Percentiles rank a stretch among this genome's conserved stretches.
phyloP scores from a whole-genome alignment of 768 basidiomycete species.

The Leccinum olivaceopallidum region DNA sequence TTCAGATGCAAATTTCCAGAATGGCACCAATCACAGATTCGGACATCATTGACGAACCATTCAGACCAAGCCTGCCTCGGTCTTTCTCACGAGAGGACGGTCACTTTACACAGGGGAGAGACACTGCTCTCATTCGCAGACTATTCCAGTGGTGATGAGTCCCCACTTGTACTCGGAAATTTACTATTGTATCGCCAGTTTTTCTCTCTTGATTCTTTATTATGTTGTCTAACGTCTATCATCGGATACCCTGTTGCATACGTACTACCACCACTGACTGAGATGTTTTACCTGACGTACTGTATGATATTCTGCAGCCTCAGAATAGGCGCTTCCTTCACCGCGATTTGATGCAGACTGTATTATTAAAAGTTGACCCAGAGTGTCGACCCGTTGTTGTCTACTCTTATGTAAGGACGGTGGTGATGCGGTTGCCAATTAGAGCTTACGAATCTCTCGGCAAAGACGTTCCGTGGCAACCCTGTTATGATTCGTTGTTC shows the following conservation, averaged over 20 bases:
- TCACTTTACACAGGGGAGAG: slow-evolving; percentile 35
- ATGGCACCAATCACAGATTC: slow-evolving; percentile 52
- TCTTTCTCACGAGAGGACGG: slow-evolving; percentile 34
- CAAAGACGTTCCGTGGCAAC: background rate
- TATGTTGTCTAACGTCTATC: slow-evolving; percentile 27
- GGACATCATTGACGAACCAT: slow-evolving; percentile 44
- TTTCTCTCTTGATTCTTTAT: slow-evolving; percentile 29
- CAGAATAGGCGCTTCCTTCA: slow-evolving; percentile 1
- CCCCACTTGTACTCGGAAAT: slow-evolving; percentile 22
- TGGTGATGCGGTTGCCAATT: background rate
- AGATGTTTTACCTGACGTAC: slow-evolving; percentile 26
- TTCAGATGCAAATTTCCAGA: slow-evolving; percentile 66
- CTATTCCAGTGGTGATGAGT: slow-evolving; percentile 45
- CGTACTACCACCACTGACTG: slow-evolving; percentile 34
- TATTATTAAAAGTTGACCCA: too few species aligned
- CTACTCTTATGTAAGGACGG: background rate
- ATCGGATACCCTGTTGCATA: slow-evolving; percentile 39
- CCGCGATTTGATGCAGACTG: background rate
- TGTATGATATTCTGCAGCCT: slow-evolving; percentile 27
- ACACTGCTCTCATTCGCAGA: slow-evolving; percentile 49
- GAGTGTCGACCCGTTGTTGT: background rate
- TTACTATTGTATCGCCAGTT: slow-evolving; percentile 31
- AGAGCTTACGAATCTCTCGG: background rate
- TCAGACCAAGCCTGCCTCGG: slow-evolving; percentile 32
- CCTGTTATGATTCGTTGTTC: background rate